Percentiles rank a stretch among this genome's conserved stretches.
phyloP scores from a whole-genome alignment of 176 grass and related monocot genomes.

The Aegilops umbellulata region DNA sequence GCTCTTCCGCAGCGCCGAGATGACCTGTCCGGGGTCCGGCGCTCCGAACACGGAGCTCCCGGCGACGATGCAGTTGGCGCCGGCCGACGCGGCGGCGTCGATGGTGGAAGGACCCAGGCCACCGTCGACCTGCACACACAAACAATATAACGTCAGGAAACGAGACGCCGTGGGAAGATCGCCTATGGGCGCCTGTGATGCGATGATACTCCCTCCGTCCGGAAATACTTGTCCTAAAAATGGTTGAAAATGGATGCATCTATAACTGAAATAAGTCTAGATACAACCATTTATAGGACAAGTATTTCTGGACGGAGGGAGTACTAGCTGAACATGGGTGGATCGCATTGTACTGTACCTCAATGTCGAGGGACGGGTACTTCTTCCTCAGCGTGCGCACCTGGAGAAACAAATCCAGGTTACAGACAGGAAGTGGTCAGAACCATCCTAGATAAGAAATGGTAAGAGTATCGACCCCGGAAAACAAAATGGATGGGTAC shows the following conservation, averaged over 20 bases:
- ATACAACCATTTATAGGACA: too few species aligned
- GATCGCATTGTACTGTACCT: constrained; percentile 44
- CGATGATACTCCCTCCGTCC: too few species aligned
- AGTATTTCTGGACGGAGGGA: too few species aligned
- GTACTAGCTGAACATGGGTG: neutral
- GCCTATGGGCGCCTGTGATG: too few species aligned
- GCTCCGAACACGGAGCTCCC: constrained; percentile 91
- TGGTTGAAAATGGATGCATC: too few species aligned
- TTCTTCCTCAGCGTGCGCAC: constrained; percentile 84
- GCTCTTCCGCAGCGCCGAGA: constrained; percentile 73
- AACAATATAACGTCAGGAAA: neutral
- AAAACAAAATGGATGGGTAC: constrained; percentile 24
- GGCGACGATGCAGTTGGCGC: constrained; percentile 96
- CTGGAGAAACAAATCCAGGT: constrained; percentile 30
- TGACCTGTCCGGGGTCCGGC: constrained; percentile 60
- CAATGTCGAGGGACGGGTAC: constrained; percentile 91
- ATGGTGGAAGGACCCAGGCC: constrained; percentile 94
- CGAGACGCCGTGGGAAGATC: neutral
- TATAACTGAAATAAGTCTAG: too few species aligned
- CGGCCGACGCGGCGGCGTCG: constrained; percentile 59
- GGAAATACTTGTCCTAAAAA: too few species aligned
- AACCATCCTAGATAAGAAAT: neutral
- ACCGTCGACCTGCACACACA: constrained; percentile 65
- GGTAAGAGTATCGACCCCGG: neutral
- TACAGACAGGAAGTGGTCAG: neutral